Conservation (phyloP, 495 filamentous ascomycete species). For the Pseudotulostoma volvatum region DNA sequence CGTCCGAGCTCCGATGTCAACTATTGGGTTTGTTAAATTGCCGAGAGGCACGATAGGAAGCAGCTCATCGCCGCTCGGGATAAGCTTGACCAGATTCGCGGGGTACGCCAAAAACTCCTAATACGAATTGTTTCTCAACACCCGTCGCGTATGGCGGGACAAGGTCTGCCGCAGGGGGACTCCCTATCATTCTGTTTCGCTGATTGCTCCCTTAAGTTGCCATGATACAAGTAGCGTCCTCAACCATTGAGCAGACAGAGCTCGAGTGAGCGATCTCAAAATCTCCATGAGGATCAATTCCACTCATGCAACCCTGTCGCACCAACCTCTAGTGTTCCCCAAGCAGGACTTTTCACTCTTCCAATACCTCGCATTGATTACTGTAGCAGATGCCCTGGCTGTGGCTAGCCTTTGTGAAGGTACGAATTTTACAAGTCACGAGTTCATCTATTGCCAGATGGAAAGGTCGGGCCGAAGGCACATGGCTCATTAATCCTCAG, state of each 20-base stretch:
- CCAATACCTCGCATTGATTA: conserved; percentile 77
- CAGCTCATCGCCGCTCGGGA: conserved; percentile 80
- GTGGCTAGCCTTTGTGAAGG: conserved; percentile 87
- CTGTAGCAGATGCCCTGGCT: conserved; percentile 77
- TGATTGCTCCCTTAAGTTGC: conserved; percentile 36
- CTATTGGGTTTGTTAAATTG: conserved; percentile 62
- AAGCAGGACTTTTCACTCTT: conserved; percentile 84
- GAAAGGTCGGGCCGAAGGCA: conserved; percentile 53
- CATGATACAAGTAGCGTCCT: conserved; percentile 82
- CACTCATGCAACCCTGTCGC: conserved; percentile 67
- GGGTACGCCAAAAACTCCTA: conserved; percentile 79
- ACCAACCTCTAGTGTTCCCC: conserved; percentile 83
- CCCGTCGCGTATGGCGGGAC: conserved; percentile 74
- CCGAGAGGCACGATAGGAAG: conserved; percentile 67
- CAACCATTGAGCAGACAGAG: conserved; percentile 70
- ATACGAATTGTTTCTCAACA: conserved; percentile 90
- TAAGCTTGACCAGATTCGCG: conserved; percentile 80
- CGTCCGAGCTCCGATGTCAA: conserved; percentile 58
- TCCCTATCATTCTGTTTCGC: background rate
- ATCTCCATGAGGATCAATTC: conserved; percentile 90
- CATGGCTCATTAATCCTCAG: conserved; percentile 80
- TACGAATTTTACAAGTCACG: conserved; percentile 88
- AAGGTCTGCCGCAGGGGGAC: conserved; percentile 39
- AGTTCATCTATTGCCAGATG: conserved; percentile 86
- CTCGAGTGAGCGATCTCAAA: conserved; percentile 76